Base-by-base conservation (phyloP, 2,329 filamentous ascomycete species). In the Huntiella abstrusa region DNA sequence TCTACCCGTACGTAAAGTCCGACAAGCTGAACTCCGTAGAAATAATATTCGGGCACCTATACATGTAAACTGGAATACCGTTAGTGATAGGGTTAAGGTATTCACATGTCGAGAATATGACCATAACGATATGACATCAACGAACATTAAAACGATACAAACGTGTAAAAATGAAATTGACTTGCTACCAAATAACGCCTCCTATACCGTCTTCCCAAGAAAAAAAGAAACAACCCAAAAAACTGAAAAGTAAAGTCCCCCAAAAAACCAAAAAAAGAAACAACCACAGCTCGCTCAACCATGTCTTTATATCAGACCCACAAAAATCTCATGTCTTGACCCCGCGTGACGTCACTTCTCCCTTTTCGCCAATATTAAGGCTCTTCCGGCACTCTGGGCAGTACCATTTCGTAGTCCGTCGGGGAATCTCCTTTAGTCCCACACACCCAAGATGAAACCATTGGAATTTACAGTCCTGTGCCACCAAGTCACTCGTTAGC, bases 371-470 rank as follows among this genome's bases (percentile, higher is more conserved):
- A 53, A 78, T 74, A 41, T 75, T 73, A 32, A 79, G 60, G 28
- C 69, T 62, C 51, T 73, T 70, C 36, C 77, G 67, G 56, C 83
- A 91, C 43, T 84, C 76, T 1, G 81, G 81, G 59, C 83, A 91
- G 55, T 85, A 91, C 83, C 83, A 91, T 60, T 85, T 86, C 2
- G 78, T 78, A 32, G 80, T 80, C 13, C 80, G 68, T 2, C 77
- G 71, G 8, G 83, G 82, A 49, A 82, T 73, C 17, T 77, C 69
- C 8, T 68, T 65, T 33, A 91, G 65, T 4, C 70, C 76, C 4
- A 91, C 80, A 55, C 83, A 91, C 52, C 77, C 75, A 36, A 91
- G 68, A 57, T 91, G 83, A 59, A 88, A 91, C 83, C 83, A 91
- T 60, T 88, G 82, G 52, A 76, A 75, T 54, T 83, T 77, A 62